Evolutionary conservation across 75 land plant genomes (phyloP), one percentile per base, ranked within the genome.

Genomic region (Pseudotsuga menziesii): DNA sequence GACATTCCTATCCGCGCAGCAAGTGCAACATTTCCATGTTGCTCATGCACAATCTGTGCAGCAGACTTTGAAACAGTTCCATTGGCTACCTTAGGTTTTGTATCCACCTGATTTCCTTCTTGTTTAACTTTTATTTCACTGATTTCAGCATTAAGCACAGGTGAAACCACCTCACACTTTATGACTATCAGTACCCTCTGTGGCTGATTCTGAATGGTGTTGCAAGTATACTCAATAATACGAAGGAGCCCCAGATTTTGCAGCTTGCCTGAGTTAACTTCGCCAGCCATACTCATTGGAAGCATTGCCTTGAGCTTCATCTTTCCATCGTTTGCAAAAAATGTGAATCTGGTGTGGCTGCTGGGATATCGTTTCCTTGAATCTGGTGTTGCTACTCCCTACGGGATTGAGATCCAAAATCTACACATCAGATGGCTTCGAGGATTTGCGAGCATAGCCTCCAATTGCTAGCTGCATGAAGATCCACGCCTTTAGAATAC

Each of bases 311-410:
- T 89, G 5, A 89, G 13, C 73, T 86, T 91, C 84, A 17, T 77
- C 66, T 78, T 76, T 16, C 96, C 96, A 85, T 93, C 96, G 76
- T 73, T 89, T 12, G 91, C 91, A n/a, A n/a, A n/a, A n/a, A n/a
- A n/a, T n/a, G n/a, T n/a, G n/a, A n/a, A n/a, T n/a, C n/a, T n/a
- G n/a, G n/a, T n/a, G n/a, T n/a, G n/a, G n/a, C n/a, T n/a, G n/a
- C n/a, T n/a, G n/a, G n/a, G n/a, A n/a, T n/a, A n/a, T n/a, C n/a
- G 75, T 76, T 56, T 62, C 82, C 87, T 84, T 85, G 81, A 82
- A 85, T 35, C 84, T 83, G 79, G 76, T 88, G 83, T 58, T 79
- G 78, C 83, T 83, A 78, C 58, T 85, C 4, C 91, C 94, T 48
- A 78, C 82, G 5, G 84, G 82, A 81, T 81, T 89, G 72, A 92